Base-by-base conservation (phyloP, 352 stramenopile species). In the Pythium rhizo-oryzae region DNA sequence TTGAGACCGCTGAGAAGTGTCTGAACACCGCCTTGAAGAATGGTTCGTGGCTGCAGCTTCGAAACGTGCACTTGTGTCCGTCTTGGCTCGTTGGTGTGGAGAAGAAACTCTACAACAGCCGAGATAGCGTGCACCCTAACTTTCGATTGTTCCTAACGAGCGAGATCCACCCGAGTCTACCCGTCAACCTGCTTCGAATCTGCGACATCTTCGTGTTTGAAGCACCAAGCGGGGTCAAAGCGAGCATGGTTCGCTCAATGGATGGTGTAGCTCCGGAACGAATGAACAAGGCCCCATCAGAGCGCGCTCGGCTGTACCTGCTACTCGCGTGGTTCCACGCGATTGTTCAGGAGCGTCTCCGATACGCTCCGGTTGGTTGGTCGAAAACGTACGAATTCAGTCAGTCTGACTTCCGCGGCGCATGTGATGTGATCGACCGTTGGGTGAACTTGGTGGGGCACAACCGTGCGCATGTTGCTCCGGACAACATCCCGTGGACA, bases 361-460 rank as follows among this genome's bases (percentile, higher is more conserved):
- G 97, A 11, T 99, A 99, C 77, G 93, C 97, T 16, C 97, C 98
- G 24, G 87, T 98, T 33, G 98, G 98, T 18, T 99, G 97, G 97
- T 99, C 92, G 21, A 99, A 99, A 70, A 85, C 82, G 18, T 99
- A 99, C 77, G 98, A 99, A 69, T 99, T 99, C 75, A 99, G 93
- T 51, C 97, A 99, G 76, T 97, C 97, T 7, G 98, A 99, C 81
- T 97, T 99, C 54, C 85, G 85, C 58, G 98, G 98, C 63, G 96
- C 97, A 11, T 92, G 99, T 53, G 94, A 99, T 78, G 97, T 99
- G 16, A 98, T 99, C 71, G 98, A 99, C 72, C 84, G 94, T 37
- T 99, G 98, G 86, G 82, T 99, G 7, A 93, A 98, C 77, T 85
- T 89, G 2, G 85, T 94, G 19, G 85, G 82, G 2, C 65, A 75